Conservation (phyloP, 1,139 yeast species). For the Hyphopichia burtonii region DNA sequence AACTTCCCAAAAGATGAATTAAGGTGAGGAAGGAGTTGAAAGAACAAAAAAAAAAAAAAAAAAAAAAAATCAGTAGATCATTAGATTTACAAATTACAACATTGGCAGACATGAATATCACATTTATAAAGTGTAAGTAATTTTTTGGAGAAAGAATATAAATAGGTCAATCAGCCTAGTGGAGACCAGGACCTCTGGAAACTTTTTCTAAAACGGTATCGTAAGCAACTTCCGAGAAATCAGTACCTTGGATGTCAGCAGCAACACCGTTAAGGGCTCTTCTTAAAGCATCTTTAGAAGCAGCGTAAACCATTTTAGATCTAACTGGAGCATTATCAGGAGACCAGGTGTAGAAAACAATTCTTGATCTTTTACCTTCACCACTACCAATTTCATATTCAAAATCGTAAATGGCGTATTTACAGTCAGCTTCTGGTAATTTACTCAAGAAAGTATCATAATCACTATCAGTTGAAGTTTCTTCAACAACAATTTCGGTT, state of each 20-base stretch:
- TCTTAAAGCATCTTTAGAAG: constrained; percentile 96
- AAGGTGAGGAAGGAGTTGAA: too few relatives aligned
- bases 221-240: constrained; percentile 92
- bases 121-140: too few relatives aligned
- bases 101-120: neutral
- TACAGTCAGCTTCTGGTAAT: constrained; percentile 94
- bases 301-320: constrained; percentile 96
- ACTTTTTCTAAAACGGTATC: constrained; percentile 91
- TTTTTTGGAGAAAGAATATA: too few relatives aligned
- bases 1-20: too few relatives aligned
- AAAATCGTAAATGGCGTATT: constrained; percentile 95
- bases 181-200: constrained; percentile 68
- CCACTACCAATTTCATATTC: constrained; percentile 87
- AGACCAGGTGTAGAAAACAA: constrained; percentile 93
- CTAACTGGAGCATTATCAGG: constrained; percentile 96
- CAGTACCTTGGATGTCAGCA: constrained; percentile 96
- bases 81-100: too few relatives aligned
- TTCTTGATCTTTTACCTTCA: constrained; percentile 95
- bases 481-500: constrained; percentile 87
- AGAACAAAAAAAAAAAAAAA: too few relatives aligned
- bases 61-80: too few relatives aligned
- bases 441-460: constrained; percentile 84
- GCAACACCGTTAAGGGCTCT: constrained; percentile 95
- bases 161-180: constrained; percentile 16
- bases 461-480: constrained; percentile 69